Base-by-base conservation (phyloP, 192 early-diverging fungal species). In the Umbelopsis sp. region DNA sequence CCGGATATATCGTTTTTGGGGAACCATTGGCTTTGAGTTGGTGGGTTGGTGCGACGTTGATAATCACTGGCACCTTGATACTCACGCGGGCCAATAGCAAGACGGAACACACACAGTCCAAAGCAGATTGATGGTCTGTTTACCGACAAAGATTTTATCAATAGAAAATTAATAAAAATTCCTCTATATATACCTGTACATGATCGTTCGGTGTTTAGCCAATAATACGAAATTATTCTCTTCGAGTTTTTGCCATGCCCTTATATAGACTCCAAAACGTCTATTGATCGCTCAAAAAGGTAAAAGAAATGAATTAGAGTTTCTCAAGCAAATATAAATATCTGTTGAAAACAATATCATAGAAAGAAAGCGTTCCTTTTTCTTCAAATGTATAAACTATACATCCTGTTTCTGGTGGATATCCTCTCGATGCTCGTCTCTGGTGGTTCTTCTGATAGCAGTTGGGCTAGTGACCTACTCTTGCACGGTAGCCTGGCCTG, bases 11-110 rank as follows among this genome's bases (percentile, higher is more conserved):
- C 9, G 69, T 95, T 2, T 97, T 97, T 78, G 83, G 85, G 49
- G 94, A 97, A 50, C 79, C 79, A 0, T 72, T 95, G 68, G 79
- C 86, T 11, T 46, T 91, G 52, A 87, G 87, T 71, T 97, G 95
- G 95, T 97, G 94, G 94, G 73, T 85, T 49, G 95, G 95, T 16
- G 89, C 90, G 1, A 84, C 86, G 49, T 81, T 94, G 33, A 93
- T 97, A 46, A 69, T 94, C 6, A 48, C 82, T 1, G 93, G 93
- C 11, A 88, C 87, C 12, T 33, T 61, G 15, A 18, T 61, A 2
- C 30, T 61, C 18, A 61, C 55, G 11, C 25, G 55, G 30, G 27
- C 55, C 15, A 25, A 61, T 16, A 61, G 27, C 11, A 61, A 61
- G 5, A 30, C 3, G 48, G 20, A 49, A 16, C 5, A 49, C 1